phyloP scores from a whole-genome alignment of 2,329 filamentous ascomycete species.

The Pseudogymnoascus verrucosus region DNA sequence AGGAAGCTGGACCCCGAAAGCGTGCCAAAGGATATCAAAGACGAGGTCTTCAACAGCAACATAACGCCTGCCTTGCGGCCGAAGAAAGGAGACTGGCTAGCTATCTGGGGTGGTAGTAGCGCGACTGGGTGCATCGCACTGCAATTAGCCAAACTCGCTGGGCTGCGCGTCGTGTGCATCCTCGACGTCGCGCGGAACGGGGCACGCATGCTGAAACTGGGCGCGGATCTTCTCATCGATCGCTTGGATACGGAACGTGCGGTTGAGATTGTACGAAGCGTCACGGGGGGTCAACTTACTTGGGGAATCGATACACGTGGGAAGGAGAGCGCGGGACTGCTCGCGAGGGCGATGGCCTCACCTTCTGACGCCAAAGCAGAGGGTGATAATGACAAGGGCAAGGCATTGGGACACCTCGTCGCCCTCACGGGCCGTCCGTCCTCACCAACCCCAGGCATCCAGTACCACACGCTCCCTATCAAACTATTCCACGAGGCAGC shows the following conservation, averaged over 20 bases:
- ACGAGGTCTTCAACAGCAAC: conserved; percentile 50
- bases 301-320: conserved; percentile 65
- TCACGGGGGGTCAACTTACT: conserved; percentile 48
- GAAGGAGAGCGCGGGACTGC: conserved; percentile 50
- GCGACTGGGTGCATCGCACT: conserved; percentile 60
- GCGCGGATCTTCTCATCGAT: conserved; percentile 60
- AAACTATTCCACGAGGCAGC: conserved; percentile 67
- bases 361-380: too few species aligned
- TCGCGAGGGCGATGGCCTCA: conserved; percentile 30
- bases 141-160: conserved; percentile 60
- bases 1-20: conserved; percentile 35
- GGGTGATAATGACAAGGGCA: not conserved
- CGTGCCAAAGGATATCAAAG: conserved; percentile 52
- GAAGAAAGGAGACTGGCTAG: conserved; percentile 57
- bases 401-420: not conserved
- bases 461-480: conserved; percentile 55
- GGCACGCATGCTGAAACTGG: conserved; percentile 41
- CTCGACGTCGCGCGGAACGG: conserved; percentile 63
- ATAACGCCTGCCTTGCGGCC: conserved; percentile 46
- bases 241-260: conserved; percentile 58
- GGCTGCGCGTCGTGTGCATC: conserved; percentile 56
- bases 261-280: conserved; percentile 52
- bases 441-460: conserved; percentile 18
- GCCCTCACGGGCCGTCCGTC: conserved; percentile 14
- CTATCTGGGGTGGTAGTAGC: conserved; percentile 64